These are phyloP conservation scores for Clarireedia homoeocarpa DNA, from an alignment of 2,329 filamentous ascomycete genomes.

Conservation along the genomic window DNA sequence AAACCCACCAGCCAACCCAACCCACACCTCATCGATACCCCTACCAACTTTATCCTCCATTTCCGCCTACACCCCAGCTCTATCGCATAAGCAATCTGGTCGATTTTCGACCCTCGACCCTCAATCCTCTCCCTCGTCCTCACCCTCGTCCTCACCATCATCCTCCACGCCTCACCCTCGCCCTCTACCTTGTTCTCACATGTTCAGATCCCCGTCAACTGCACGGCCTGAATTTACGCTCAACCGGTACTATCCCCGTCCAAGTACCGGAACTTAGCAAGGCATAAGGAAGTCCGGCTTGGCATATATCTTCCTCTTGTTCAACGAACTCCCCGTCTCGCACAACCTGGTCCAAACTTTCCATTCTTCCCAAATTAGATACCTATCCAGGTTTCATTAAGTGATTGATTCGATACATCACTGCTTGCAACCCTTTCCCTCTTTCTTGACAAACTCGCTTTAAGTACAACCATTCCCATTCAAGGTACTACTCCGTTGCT, in stretches of 20 bases:
- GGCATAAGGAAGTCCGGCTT: neutral
- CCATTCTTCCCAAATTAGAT: neutral
- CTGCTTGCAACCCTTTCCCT: neutral
- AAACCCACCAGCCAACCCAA: no score
- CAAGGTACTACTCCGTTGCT: conserved; percentile 13
- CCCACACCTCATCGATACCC: no score
- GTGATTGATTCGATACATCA: neutral
- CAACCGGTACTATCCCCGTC: neutral
- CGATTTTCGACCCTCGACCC: no score
- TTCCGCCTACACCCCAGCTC: no score
- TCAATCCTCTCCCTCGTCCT: no score
- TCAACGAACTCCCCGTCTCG: neutral
- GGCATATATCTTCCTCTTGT: neutral
- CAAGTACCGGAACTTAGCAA: neutral
- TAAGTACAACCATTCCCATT: conserved; percentile 10
- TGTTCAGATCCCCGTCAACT: neutral
- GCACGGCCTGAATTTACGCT: neutral
- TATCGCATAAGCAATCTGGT: no score
- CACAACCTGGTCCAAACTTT: neutral
- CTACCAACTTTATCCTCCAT: no score
- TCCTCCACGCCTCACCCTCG: no score
- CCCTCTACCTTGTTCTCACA: no score
- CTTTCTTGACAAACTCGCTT: neutral
- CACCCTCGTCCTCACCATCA: no score
- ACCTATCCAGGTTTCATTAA: neutral